Percentiles rank a stretch among this genome's conserved stretches.
These are phyloP conservation scores for Claviceps sp. DNA, from an alignment of 2,329 filamentous ascomycete genomes.

Conservation along the genomic window DNA sequence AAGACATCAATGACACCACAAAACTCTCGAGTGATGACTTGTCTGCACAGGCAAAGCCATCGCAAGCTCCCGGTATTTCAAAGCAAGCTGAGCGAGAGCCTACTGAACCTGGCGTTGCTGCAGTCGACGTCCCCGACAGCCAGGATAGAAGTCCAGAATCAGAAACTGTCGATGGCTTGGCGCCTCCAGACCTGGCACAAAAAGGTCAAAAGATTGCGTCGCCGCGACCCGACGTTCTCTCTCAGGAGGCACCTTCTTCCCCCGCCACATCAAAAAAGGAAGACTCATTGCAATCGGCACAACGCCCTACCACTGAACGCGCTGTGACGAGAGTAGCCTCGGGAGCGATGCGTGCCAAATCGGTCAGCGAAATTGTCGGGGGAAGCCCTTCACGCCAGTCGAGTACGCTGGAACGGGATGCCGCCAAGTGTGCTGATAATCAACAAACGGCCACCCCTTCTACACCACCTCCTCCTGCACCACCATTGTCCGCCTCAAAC, in stretches of 20 bases:
- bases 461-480: conserved; percentile 16
- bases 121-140: conserved; percentile 20
- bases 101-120: conserved; percentile 1
- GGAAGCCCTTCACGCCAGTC: conserved; percentile 32
- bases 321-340: conserved; percentile 60
- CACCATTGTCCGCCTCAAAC: conserved; percentile 26
- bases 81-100: not conserved
- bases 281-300: conserved; percentile 4
- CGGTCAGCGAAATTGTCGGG: conserved; percentile 58
- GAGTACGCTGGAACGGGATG: conserved; percentile 21
- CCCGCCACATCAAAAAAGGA: conserved; percentile 1
- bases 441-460: conserved; percentile 28
- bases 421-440: conserved; percentile 16
- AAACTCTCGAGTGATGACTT: not conserved
- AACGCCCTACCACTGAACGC: conserved; percentile 24
- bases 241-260: conserved; percentile 7
- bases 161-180: conserved; percentile 19
- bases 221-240: conserved; percentile 1
- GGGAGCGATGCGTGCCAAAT: conserved; percentile 57
- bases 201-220: conserved; percentile 6
- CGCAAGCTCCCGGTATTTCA: not conserved
- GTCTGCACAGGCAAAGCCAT: not conserved
- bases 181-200: conserved; percentile 8
- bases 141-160: conserved; percentile 20
- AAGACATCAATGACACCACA: conserved; percentile 5